Conservation (phyloP, 495 filamentous ascomycete species). For the Physcia stellaris region DNA sequence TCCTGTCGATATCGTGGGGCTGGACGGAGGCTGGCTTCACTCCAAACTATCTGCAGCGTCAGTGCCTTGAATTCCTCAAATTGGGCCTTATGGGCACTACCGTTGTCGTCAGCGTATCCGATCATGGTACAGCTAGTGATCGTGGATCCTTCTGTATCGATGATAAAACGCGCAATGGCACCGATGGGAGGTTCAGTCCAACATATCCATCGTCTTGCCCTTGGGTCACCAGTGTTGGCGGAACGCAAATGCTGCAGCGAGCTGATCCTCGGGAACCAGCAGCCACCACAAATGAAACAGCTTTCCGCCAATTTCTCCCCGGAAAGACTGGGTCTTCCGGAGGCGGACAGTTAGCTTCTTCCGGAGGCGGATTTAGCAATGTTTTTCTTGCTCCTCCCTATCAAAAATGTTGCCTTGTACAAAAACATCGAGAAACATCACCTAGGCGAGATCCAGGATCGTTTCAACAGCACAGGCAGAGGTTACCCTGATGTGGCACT, state of each 20-base stretch:
- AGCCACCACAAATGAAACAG: slow-evolving; percentile 7
- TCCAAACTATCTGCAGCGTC: slow-evolving; percentile 32
- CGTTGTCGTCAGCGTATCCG: slow-evolving; percentile 42
- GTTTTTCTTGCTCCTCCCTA: slow-evolving; percentile 42
- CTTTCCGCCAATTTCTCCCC: slow-evolving; percentile 21
- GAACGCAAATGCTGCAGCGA: slow-evolving; percentile 19
- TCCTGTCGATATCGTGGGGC: slow-evolving; percentile 42
- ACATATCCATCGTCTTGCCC: slow-evolving; percentile 34
- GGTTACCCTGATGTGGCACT: slow-evolving; percentile 51
- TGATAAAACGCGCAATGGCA: too few relatives aligned
- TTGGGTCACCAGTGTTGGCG: slow-evolving; percentile 30
- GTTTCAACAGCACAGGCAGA: slow-evolving; percentile 44
- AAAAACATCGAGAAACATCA: too few relatives aligned
- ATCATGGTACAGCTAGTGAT: slow-evolving; percentile 37
- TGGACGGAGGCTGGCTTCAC: slow-evolving; percentile 31
- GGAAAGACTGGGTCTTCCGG: slow-evolving; percentile 18
- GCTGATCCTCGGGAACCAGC: slow-evolving; percentile 21
- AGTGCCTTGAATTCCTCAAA: slow-evolving; percentile 41
- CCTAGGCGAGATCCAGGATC: too few relatives aligned
- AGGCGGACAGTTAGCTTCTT: slow-evolving; percentile 26
- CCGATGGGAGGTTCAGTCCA: too few relatives aligned
- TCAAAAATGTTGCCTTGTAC: slow-evolving; percentile 36
- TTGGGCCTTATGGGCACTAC: slow-evolving; percentile 45
- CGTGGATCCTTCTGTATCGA: too few relatives aligned
- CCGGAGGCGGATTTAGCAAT: slow-evolving; percentile 52